Percentiles rank a stretch among this genome's conserved stretches.
phyloP scores from a whole-genome alignment of 1,284 basidiomycete species.

The Vanrija humicola region DNA sequence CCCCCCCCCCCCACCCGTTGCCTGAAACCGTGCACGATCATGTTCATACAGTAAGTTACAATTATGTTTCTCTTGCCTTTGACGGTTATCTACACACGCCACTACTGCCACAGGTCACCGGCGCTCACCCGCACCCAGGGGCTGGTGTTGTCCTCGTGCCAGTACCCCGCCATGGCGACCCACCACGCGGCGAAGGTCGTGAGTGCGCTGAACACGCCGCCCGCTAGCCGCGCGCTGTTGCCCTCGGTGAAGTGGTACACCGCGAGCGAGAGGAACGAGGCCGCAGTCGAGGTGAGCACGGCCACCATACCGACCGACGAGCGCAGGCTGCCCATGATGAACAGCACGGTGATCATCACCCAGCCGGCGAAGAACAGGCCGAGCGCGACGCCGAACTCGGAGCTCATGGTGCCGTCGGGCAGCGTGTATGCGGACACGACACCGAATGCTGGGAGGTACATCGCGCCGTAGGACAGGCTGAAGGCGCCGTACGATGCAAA shows the following conservation, averaged over 20 bases:
- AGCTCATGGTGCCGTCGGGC: not conserved
- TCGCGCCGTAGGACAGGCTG: not conserved
- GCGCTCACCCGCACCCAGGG: too few relatives aligned
- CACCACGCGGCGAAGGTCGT: not conserved
- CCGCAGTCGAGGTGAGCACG: not conserved
- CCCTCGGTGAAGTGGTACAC: not conserved
- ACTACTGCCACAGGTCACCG: too few relatives aligned
- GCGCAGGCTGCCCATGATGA: not conserved
- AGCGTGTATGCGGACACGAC: not conserved
- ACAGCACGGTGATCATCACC: not conserved
- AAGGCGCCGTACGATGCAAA: slow-evolving; percentile 1
- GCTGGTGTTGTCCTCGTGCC: too few relatives aligned
- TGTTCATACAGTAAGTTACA: too few relatives aligned
- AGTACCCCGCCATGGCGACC: not conserved
- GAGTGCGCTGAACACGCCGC: not conserved
- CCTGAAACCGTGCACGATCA: too few relatives aligned
- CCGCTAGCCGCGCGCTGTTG: not conserved
- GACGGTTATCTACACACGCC: too few relatives aligned
- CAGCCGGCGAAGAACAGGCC: not conserved
- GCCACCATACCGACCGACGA: not conserved
- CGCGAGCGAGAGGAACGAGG: not conserved
- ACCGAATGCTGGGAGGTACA: not conserved
- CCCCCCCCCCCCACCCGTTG: too few relatives aligned
- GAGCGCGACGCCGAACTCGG: not conserved
- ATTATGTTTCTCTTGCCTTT: too few relatives aligned